Base-by-base conservation (phyloP, 2,329 filamentous ascomycete genomes). In the Lachnellula occidentalis region DNA sequence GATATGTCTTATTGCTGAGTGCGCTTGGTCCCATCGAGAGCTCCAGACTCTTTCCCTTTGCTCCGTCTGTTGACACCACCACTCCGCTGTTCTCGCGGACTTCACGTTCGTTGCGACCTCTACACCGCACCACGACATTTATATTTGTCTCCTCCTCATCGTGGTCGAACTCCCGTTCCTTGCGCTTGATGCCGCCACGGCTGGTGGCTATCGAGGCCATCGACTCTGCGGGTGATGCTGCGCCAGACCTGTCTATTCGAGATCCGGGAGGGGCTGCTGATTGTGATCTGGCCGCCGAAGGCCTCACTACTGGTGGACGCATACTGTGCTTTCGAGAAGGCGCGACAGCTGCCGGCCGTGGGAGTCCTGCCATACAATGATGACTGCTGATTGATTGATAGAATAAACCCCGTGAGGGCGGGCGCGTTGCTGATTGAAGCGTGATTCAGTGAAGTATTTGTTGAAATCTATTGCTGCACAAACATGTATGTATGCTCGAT, bases 1-100 rank as follows among this genome's bases (percentile, higher is more conserved):
- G 86, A 70, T 99, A 99, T 0, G 90, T 88, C 74, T 97, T 97
- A 74, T 99, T 96, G 76, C 87, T 95, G 54, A 97, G 74, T 34
- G 94, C 88, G 71, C 86, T 95, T 0, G 92, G 86, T 1, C 92
- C 94, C 90, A 97, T 96, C 3, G 87, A 92, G 47, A 99, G 73
- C 62, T 95, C 87, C 24, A 99, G 83, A 39, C 79, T 81, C 66
- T 87, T 90, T 45, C 92, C 91, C 72, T 89, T 92, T 58, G 90
- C 85, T n/a, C 90, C 91, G 63, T 94, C 88, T 3, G 92, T 92
- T 22, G 81, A 85, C 9, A 99, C 84, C 1, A 97, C 92, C 1
- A 97, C 91, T 39, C 90, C 89, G 69, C 91, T 96, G 72, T 96
- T 99, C 71, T 99, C 94, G 64, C 85, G 82, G 51, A 96, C 85